These are phyloP conservation scores for Lachancea nothofagi DNA, from an alignment of 805 yeast genomes.

Conservation along the genomic window DNA sequence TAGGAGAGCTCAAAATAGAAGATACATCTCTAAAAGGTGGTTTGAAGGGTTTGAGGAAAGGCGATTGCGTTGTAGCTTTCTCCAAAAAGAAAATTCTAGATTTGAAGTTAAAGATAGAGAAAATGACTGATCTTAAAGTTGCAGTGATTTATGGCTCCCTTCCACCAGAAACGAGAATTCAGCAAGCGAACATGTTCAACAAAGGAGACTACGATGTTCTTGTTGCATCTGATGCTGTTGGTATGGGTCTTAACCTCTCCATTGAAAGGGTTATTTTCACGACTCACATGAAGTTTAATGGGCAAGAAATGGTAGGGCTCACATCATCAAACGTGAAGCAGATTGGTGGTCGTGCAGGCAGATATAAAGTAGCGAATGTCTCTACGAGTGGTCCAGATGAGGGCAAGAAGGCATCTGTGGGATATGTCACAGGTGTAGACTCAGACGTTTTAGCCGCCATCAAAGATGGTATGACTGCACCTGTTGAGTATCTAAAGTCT, in stretches of 20 bases:
- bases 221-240: conserved; percentile 95
- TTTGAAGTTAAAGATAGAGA: conserved; percentile 64
- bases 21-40: conserved; percentile 32
- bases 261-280: conserved; percentile 78
- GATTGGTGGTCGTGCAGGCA: conserved; percentile 94
- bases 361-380: conserved; percentile 46
- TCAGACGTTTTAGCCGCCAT: conserved; percentile 42
- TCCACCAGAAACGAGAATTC: conserved; percentile 90
- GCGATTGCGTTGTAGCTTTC: conserved; percentile 89
- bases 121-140: conserved; percentile 55
- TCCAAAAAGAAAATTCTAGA: conserved; percentile 68
- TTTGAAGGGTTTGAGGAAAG: conserved; percentile 38
- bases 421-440: conserved; percentile 52
- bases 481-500: conserved; percentile 45
- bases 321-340: conserved; percentile 73
- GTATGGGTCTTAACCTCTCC: conserved; percentile 91
- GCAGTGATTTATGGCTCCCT: conserved; percentile 92
- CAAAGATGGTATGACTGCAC: conserved; percentile 42
- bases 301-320: conserved; percentile 43
- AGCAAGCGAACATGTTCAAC: conserved; percentile 78
- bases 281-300: conserved; percentile 64
- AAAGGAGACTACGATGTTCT: conserved; percentile 73
- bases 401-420: conserved; percentile 30
- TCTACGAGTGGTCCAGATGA: conserved; percentile 11
- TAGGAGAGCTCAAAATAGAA: conserved; percentile 64